Base-by-base conservation (phyloP, 768 basidiomycete species). In the Termitomyces sp. region DNA sequence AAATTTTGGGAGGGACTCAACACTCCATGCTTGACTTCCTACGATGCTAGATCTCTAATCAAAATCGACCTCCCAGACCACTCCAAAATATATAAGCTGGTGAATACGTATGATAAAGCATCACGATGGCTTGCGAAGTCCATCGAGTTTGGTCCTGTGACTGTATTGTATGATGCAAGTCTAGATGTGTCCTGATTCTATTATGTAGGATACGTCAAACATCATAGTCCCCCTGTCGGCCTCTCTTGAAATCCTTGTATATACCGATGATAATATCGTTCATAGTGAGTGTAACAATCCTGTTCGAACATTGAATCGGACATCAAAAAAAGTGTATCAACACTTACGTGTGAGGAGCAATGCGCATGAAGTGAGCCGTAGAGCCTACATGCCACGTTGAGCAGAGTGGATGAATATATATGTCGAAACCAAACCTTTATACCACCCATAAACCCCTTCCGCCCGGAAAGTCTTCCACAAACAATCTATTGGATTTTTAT, bases 401-500 rank as follows among this genome's bases (percentile, higher is more conserved):
- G 46, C 19, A 35, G 56, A 16, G 21, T 28, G 12, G 37, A 60
- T 64, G 49, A 21, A 28, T 3, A 28, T 34, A 48, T 16, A n/a
- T 39, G 32, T 8, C 21, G 27, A 2, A 35, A 28, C 17, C 63
- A 14, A 61, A 83, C 93, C 95, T 77, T 98, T 98, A 76, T 99
- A 99, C 89, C 89, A 91, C n/a, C 93, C 97, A 23, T 82, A 76
- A 10, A 94, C 72, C 32, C 97, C 97, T 73, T 99, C 97, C 0
- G 87, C 76, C 67, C 86, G 86, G 61, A 91, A 81, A 0, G 97
- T 99, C 77, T 97, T 98, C 91, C 90, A 96, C 49, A 99, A 75
- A 73, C 96, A 98, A 64, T 98, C 94, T 64, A 98, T 86, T 3
- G 95, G 95, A 66, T 89, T 94, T 69, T 81, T 89, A 73, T 98